Conservation (phyloP, 1,284 basidiomycete species). For the Exsudoporus floridanus region DNA sequence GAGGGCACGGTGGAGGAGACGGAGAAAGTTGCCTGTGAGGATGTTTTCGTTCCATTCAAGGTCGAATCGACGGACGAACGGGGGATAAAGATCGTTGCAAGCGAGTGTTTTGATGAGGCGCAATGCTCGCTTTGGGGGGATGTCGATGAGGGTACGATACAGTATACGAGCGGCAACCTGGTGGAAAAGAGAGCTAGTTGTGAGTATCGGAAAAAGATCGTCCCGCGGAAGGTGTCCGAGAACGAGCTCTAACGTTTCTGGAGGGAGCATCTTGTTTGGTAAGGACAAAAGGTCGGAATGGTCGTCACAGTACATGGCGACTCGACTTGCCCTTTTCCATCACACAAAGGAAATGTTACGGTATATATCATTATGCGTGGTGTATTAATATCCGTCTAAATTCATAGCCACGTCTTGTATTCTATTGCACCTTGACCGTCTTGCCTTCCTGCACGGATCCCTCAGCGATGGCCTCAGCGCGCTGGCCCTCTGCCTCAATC, state of each 20-base stretch:
- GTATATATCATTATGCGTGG: background rate
- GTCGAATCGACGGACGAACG: constrained; percentile 45
- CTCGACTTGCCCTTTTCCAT: background rate
- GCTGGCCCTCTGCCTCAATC: constrained; percentile 70
- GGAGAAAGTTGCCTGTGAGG: constrained; percentile 46
- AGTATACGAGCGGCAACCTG: constrained; percentile 42
- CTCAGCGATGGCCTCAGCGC: constrained; percentile 60
- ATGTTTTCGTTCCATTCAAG: constrained; percentile 40
- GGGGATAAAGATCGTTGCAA: constrained; percentile 34
- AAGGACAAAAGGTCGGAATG: background rate
- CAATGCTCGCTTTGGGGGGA: constrained; percentile 35
- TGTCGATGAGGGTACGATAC: constrained; percentile 46
- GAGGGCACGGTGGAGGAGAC: constrained; percentile 47
- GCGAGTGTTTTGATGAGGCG: constrained; percentile 44
- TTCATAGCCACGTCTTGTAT: background rate
- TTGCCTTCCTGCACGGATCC: constrained; percentile 13
- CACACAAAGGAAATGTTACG: background rate
- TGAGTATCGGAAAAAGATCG: constrained; percentile 31
- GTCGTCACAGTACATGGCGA: too few species aligned
- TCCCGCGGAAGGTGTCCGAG: constrained; percentile 35
- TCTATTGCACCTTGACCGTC: constrained; percentile 30
- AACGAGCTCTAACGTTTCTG: constrained; percentile 51
- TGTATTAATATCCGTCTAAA: background rate
- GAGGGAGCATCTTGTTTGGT: constrained; percentile 38
- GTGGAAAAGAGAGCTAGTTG: constrained; percentile 41